Base-by-base conservation (phyloP, 2,329 filamentous ascomycete species). In the Periconia macrospinosa region DNA sequence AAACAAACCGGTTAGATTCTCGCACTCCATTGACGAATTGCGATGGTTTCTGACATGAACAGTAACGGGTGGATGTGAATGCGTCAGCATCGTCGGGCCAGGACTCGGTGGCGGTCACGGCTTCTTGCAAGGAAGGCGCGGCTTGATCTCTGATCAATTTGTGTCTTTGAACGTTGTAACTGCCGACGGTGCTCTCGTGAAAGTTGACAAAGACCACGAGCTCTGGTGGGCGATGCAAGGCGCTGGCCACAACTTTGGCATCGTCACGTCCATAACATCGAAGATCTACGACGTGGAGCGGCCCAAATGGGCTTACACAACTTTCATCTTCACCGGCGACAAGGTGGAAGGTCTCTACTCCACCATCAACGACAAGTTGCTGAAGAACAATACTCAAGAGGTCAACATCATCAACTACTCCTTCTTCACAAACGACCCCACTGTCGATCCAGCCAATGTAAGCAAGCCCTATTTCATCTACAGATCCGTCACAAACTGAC, bases 141-240 rank as follows among this genome's bases (percentile, higher is more conserved):
- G 56, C 2, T 45, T 61, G 13, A 33, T 54, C 1, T 45, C 47
- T 20, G 52, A 60, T 33, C 50, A 60, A 27, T 23, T 60, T 30
- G 18, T 56, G 19, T 48, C 27, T 9, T 9, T 53, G 15, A 17
- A 44, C 11, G 13, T 54, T 6, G 61, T 67, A 6, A 60, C 60
- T 14, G 63, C 72, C 2, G 52, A 62, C 47, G 71, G 71, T 6
- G 53, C 59, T 1, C 53, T 74, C 27, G 54, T 71, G 27, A 71
- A 68, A 6, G 73, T 53, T 2, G 53, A 56, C 1, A 58, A 53
- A 1, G 47, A 71, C 30, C 42, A 59, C 2, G 68, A 71, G 10
- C 60, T 77, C 15, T 78, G 74, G 62, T 70, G 65, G 60, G 73
- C 72, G 1, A 59, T 76, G 37, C 70, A 71, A 20, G 74, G 75